Evolutionary conservation across 2,329 filamentous ascomycete species (phyloP), one percentile per base, ranked within the genome.

Genomic region (Talaromyces sp.): DNA sequence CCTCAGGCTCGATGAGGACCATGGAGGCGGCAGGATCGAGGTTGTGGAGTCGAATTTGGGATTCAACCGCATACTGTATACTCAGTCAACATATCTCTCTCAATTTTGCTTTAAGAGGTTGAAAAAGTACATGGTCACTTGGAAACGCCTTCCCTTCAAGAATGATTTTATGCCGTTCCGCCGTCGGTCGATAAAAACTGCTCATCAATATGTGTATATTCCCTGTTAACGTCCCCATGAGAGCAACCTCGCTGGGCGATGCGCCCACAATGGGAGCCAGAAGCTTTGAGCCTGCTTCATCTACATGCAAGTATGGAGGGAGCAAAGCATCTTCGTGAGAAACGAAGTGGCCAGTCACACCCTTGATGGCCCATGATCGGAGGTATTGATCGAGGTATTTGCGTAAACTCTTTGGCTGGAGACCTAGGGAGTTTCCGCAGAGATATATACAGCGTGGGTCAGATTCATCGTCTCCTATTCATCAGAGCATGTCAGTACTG

Each of bases 101-200:
- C 11, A 38, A 3, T 0, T 43, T 19, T 29, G 13, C 1, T 58
- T 27, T 19, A 17, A 19, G 60, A 63, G 19, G 5, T 27, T n/a
- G n/a, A n/a, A n/a, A n/a, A n/a, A 29, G 27, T 82, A 89, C 88
- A 77, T 92, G 89, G 73, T 97, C 93, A 76, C 90, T 93, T 0
- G 93, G 93, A 70, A 97, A 97, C 0, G 93, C 92, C 74, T 93
- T 93, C 77, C 91, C 91, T 77, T 97, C 92, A n/a, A 94, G 83
- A 61, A 96, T 90, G 68, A 96, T 90, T 80, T 94, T 95, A 79
- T 90, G 89, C 45, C 79, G 83, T 73, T 85, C 80, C 56, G 80
- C 78, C 0, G 84, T 89, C 0, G 92, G 92, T 62, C 81, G 83
- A 79, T 94, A 96, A 79, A 96, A 96, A 77, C 89, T 91, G 7